Base-by-base conservation (phyloP, 2,329 filamentous ascomycete species). In the Alternaria triticimaculans region DNA sequence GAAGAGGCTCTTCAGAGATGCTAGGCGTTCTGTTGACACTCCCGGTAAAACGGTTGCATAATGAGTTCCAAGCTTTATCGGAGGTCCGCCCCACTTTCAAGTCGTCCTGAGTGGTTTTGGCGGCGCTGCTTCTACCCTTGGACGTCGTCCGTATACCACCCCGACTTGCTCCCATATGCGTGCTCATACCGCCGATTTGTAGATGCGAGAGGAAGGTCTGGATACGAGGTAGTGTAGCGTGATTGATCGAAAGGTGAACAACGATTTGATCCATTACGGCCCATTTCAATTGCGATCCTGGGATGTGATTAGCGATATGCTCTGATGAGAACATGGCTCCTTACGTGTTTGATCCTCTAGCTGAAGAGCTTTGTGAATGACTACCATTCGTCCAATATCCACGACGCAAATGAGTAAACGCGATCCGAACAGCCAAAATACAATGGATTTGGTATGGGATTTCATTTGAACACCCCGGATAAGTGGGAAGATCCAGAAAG, bases 401-500 rank as follows among this genome's bases (percentile, higher is more conserved):
- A 59, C 49, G 11, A 37, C 33, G 45, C 60, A 65, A 8, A 65
- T 41, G 7, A 63, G 28, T 30, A 66, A 11, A 33, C 66, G 64
- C 15, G 58, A 63, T 43, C 62, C 64, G 41, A 68, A 67, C 6
- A 65, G 37, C 28, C 41, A 37, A 30, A 65, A 58, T 3, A 65
- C 60, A 9, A 63, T 18, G 11, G 61, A 26, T 23, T 58, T 58
- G 9, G 45, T 60, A 18, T 61, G 51, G 18, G 23, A 12, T 15
- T 61, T 48, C 53, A 63, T 66, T 41, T 60, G 44, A n/a, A 66
- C 45, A 18, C 26, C 45, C 57, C 56, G 60, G 9, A 66, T 55
- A 15, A 59, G 51, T 28, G 73, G 72, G 15, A 75, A 49, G 44
- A 76, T 71, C 67, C 70, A 76, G 10, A 61, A 45, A 4, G 67